These are phyloP conservation scores for Rhipidocladum racemiflorum DNA, from an alignment of 176 grass and related monocot genomes.

Conservation along the genomic window DNA sequence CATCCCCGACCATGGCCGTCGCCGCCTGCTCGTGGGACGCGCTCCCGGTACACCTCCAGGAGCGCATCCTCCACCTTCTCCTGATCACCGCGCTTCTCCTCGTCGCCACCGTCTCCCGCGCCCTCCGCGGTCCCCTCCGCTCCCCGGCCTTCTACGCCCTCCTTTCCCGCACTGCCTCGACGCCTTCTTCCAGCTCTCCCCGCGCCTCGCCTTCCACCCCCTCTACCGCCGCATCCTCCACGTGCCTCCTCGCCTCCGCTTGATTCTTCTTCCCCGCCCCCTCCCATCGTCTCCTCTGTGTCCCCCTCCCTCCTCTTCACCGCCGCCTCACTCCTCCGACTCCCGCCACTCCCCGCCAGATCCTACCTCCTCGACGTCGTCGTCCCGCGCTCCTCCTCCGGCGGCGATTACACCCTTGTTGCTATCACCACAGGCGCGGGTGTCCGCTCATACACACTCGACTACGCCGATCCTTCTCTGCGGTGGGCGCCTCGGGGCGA, in stretches of 20 bases:
- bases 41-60: conserved; percentile 42
- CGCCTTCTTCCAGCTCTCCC: conserved; percentile 33
- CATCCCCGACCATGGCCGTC: not conserved
- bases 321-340: not conserved
- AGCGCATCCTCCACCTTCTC: conserved; percentile 46
- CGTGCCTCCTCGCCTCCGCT: not conserved
- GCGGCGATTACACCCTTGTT: too few relatives aligned
- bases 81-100: conserved; percentile 40
- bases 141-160: conserved; percentile 47
- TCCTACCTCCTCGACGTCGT: conserved; percentile 44
- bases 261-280: not conserved
- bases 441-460: conserved; percentile 22
- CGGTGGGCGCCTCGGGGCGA: conserved; percentile 36
- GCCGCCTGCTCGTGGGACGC: conserved; percentile 34
- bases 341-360: not conserved
- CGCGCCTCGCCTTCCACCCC: conserved; percentile 22
- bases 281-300: too few relatives aligned
- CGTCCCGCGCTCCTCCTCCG: not conserved
- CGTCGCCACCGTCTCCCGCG: conserved; percentile 34
- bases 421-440: not conserved
- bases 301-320: conserved; percentile 13
- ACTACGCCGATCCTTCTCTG: conserved; percentile 16
- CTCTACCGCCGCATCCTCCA: conserved; percentile 20
- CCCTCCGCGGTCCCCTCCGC: conserved; percentile 34
- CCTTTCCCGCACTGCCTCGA: conserved; percentile 40